Evolutionary conservation across 2,329 filamentous ascomycete species (phyloP), one percentile per base, ranked within the genome.

Genomic region (Fusarium circinatum): DNA sequence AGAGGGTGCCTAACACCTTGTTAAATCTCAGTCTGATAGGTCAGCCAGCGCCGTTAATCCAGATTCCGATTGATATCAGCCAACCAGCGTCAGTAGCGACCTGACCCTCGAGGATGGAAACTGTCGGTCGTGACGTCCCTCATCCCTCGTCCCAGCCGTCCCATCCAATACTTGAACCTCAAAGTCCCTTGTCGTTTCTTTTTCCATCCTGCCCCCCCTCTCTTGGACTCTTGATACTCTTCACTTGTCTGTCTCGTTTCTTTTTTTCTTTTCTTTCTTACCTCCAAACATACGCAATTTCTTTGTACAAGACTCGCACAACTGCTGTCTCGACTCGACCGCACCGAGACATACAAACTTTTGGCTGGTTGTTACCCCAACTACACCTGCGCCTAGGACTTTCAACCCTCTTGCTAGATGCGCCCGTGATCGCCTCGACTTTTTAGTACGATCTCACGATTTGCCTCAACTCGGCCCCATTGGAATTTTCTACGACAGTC

Each of bases 111-210:
- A 62, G 58, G 45, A 48, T 48, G 45, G 67, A 38, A 51, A 49
- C 58, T 30, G 55, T 57, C 42, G 45, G 70, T 68, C 70, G 71
- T 74, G 71, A 74, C 71, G 68, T 74, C 57, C 65, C 60, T 71
- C 70, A 57, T 73, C 61, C 64, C 60, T 70, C 70, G 70, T 73
- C 65, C 64, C 59, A 72, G 45, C 55, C 55, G 39, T 72, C 30
- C 32, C 38, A 30, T 63, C 39, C 65, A 67, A 68, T 70, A 70
- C 67, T 54, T 70, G 45, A 70, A 70, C 67, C 59, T 70, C 65
- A 58, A 65, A 57, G 64, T 51, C 60, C 62, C 67, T 65, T 71
- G 67, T 74, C 49, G 62, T 75, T 75, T 68, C 73, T 75, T 75
- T 73, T 75, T 57, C 65, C 54, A 70, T 63, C 59, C 45, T 56